A percentile compares a stretch with the other conserved stretches of the same genome.
phyloP scores from a whole-genome alignment of 2,329 filamentous ascomycete genomes.

The Nemania serpens region DNA sequence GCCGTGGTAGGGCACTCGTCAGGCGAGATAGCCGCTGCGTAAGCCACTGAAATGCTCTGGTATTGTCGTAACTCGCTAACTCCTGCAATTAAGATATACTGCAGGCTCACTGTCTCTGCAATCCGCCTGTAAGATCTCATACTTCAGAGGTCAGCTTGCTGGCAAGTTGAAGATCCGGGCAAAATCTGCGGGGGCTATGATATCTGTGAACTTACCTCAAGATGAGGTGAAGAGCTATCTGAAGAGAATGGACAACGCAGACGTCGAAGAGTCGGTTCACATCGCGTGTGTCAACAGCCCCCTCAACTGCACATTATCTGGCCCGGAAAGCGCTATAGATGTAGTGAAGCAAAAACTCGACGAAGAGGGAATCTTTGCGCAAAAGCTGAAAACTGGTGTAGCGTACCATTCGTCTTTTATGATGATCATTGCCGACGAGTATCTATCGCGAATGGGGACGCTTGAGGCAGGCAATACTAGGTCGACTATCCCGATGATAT shows the following conservation, averaged over 20 bases:
- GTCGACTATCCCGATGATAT: conserved; percentile 35
- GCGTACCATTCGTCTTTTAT: conserved; percentile 40
- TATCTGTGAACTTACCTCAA: conserved; percentile 39
- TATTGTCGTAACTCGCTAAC: not conserved
- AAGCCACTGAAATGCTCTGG: conserved; percentile 5
- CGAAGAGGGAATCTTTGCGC: conserved; percentile 37
- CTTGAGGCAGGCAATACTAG: conserved; percentile 30
- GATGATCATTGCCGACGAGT: conserved; percentile 33
- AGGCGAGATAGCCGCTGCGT: conserved; percentile 47
- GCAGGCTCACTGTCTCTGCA: conserved; percentile 33
- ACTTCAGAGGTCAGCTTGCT: conserved; percentile 41
- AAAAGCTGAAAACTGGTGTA: conserved; percentile 39
- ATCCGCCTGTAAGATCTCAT: conserved; percentile 43
- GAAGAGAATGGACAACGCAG: conserved; percentile 25
- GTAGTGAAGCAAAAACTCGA: conserved; percentile 34
- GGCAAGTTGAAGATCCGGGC: conserved; percentile 30
- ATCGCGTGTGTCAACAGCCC: conserved; percentile 44
- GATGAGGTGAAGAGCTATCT: conserved; percentile 33
- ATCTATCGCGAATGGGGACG: conserved; percentile 30
- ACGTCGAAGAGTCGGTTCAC: conserved; percentile 24
- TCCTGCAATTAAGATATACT: conserved; percentile 26
- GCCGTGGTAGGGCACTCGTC: conserved; percentile 44
- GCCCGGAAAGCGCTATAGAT: conserved; percentile 34
- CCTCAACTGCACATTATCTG: conserved; percentile 39
- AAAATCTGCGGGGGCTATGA: conserved; percentile 35